Percentiles rank a stretch among this genome's conserved stretches.
These are phyloP conservation scores for Hanseniaspora singularis DNA, from an alignment of 805 yeast species.

Conservation along the genomic window DNA sequence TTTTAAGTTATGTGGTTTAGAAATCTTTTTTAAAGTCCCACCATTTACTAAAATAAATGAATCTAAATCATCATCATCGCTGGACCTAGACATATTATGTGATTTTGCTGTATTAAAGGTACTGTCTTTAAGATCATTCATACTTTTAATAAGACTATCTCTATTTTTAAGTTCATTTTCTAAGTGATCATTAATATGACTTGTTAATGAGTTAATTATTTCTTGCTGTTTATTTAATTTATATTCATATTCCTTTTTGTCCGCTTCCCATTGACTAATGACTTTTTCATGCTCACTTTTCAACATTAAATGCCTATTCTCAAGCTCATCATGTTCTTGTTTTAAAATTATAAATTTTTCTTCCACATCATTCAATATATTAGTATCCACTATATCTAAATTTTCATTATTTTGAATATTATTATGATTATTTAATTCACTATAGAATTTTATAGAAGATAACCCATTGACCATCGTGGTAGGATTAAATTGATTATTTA, in stretches of 20 bases:
- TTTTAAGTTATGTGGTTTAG: neutral
- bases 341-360: neutral
- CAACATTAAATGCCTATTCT: neutral
- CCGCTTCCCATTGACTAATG: neutral
- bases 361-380: neutral
- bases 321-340: neutral
- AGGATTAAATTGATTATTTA: neutral
- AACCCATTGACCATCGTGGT: constrained; percentile 4
- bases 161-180: constrained; percentile 8
- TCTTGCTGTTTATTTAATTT: neutral
- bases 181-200: neutral
- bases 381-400: neutral
- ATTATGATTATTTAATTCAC: neutral
- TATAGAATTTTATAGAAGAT: constrained; percentile 1
- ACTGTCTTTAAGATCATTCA: neutral
- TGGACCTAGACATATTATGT: constrained; percentile 4
- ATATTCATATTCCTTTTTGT: neutral
- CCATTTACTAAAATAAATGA: neutral
- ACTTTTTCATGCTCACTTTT: neutral
- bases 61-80: neutral
- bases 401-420: neutral
- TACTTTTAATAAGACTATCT: neutral
- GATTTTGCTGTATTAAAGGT: neutral
- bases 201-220: constrained; percentile 1
- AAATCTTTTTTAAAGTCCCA: neutral